A percentile compares a stretch with the other conserved stretches of the same genome.
Conservation (phyloP, 805 yeast genomes). For the Blastobotrys americana region DNA sequence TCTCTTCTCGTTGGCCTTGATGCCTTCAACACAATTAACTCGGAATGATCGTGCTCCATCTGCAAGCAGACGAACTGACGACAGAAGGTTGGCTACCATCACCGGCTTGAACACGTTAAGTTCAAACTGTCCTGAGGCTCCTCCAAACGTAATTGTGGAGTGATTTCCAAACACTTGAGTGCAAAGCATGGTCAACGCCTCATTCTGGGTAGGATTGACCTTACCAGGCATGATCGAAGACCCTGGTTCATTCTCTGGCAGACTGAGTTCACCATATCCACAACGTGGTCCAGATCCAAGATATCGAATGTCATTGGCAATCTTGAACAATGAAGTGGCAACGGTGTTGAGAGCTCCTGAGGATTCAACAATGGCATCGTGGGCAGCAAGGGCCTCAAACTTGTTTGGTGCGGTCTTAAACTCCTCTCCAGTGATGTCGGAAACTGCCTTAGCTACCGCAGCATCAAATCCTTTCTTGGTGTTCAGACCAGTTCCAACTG, state of each 20-base stretch:
- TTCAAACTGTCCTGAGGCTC: conserved; percentile 98
- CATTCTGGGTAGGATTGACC: conserved; percentile 98
- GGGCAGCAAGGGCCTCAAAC: conserved; percentile 98
- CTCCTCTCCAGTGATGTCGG: conserved; percentile 78
- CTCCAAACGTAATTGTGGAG: conserved; percentile 90
- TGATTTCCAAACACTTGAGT: conserved; percentile 97
- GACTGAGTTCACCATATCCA: conserved; percentile 91
- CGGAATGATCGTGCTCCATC: conserved; percentile 90
- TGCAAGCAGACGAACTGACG: conserved; percentile 79
- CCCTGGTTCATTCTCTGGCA: conserved; percentile 99
- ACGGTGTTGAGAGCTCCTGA: conserved; percentile 95
- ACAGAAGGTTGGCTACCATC: conserved; percentile 81
- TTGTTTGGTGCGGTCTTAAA: conserved; percentile 97
- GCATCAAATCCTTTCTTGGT: conserved; percentile 85
- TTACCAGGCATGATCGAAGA: conserved; percentile 99
- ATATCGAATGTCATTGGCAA: conserved; percentile 96
- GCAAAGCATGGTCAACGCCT: conserved; percentile 97
- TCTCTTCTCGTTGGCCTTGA: conserved; percentile 78
- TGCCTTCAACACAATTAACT: conserved; percentile 91
- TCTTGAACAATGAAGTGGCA: conserved; percentile 88
- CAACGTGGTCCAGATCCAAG: conserved; percentile 99
- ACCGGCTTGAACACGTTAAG: conserved; percentile 97
- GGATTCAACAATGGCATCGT: conserved; percentile 96
- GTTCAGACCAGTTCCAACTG: conserved; percentile 98
- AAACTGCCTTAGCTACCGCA: conserved; percentile 78